Percentiles rank a stretch among this genome's conserved stretches.
phyloP scores from a whole-genome alignment of 2,329 filamentous ascomycete species.

The Botryotinia globosa region DNA sequence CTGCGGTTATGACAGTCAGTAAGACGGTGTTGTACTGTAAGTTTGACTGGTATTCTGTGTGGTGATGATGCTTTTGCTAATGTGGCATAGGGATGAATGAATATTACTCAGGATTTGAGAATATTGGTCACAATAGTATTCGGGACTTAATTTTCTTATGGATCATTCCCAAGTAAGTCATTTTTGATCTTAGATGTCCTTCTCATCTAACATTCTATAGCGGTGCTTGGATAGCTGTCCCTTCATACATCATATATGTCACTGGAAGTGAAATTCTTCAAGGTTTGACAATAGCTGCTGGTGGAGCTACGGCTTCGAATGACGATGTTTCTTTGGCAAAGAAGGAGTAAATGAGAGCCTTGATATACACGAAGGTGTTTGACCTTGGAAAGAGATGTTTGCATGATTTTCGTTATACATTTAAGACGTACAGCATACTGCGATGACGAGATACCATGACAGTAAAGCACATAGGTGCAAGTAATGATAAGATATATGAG shows the following conservation, averaged over 20 bases:
- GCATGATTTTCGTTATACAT: neutral
- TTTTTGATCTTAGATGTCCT: neutral
- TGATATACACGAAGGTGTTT: neutral
- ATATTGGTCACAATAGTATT: constrained; percentile 60
- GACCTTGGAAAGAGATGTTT: neutral
- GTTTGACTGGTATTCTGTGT: constrained; percentile 31
- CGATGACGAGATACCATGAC: neutral
- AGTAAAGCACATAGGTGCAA: neutral
- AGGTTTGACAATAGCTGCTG: constrained; percentile 49
- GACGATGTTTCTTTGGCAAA: constrained; percentile 32
- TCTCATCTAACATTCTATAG: constrained; percentile 39
- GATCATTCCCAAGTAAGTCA: constrained; percentile 63
- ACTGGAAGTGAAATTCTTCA: constrained; percentile 61
- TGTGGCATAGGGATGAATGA: constrained; percentile 54
- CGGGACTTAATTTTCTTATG: constrained; percentile 55
- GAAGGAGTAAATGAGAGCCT: neutral
- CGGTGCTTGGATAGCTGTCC: constrained; percentile 62
- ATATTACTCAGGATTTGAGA: constrained; percentile 56
- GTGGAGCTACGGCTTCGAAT: constrained; percentile 25
- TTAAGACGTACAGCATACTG: neutral
- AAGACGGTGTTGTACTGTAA: constrained; percentile 68
- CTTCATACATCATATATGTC: constrained; percentile 58
- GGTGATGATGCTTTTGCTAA: constrained; percentile 12
- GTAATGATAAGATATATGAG: neutral
- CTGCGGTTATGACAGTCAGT: constrained; percentile 61